These are phyloP conservation scores for Diplodia scrobiculata DNA, from an alignment of 2,329 filamentous ascomycete genomes.

Conservation along the genomic window DNA sequence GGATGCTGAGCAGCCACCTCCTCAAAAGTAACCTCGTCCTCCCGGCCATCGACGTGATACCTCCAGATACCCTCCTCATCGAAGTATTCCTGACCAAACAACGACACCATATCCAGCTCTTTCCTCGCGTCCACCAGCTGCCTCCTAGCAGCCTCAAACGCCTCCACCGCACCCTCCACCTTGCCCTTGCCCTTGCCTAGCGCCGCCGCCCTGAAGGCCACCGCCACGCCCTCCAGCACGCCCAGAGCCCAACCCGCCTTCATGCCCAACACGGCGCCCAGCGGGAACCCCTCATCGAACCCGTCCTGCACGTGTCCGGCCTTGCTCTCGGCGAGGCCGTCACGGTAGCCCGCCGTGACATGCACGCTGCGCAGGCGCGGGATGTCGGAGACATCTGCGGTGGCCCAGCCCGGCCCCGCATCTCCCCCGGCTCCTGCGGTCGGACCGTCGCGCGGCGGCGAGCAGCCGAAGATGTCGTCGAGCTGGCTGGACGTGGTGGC, in stretches of 20 bases:
- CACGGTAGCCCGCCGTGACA: conserved; percentile 83
- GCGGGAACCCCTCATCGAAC: conserved; percentile 85
- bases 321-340: conserved; percentile 79
- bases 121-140: conserved; percentile 52
- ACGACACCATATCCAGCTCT: conserved; percentile 62
- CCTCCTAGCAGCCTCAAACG: conserved; percentile 34
- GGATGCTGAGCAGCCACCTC: conserved; percentile 67
- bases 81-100: conserved; percentile 70
- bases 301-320: conserved; percentile 75
- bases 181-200: conserved; percentile 33
- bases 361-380: conserved; percentile 74
- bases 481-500: conserved; percentile 38
- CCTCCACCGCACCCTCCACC: conserved; percentile 26
- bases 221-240: conserved; percentile 69
- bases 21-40: conserved; percentile 44
- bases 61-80: conserved; percentile 70
- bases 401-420: background rate
- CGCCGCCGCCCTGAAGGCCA: conserved; percentile 48
- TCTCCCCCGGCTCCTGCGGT: background rate
- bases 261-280: conserved; percentile 79
- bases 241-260: conserved; percentile 75
- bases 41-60: conserved; percentile 55
- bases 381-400: conserved; percentile 65
- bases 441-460: conserved; percentile 10
- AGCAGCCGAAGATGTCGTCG: conserved; percentile 54